A percentile compares a stretch with the other conserved stretches of the same genome.
Evolutionary conservation across 1,284 basidiomycete species (phyloP).

Genomic region (Malassezia restricta): DNA sequence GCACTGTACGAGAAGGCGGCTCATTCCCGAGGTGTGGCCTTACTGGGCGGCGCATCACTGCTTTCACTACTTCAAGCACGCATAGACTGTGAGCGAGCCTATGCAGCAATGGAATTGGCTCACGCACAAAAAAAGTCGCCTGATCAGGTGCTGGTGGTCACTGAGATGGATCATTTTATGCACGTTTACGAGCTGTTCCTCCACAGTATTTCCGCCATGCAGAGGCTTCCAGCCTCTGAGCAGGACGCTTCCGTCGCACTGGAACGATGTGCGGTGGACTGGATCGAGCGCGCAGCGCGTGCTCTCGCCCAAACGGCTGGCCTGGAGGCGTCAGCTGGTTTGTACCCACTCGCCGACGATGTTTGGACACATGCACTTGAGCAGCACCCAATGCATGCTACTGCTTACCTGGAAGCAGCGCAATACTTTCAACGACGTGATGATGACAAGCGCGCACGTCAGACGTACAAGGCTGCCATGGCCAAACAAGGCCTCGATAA

Average conservation of each 20-base stretch:
- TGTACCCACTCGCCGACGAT: constrained; percentile 27
- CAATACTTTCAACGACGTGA: constrained; percentile 24
- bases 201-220: constrained; percentile 19
- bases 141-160: constrained; percentile 18
- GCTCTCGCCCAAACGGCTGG: constrained; percentile 13
- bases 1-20: constrained; percentile 20
- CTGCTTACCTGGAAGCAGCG: constrained; percentile 24
- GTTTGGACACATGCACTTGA: constrained; percentile 29
- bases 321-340: constrained; percentile 21
- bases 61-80: constrained; percentile 29
- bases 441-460: constrained; percentile 25
- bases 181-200: constrained; percentile 30
- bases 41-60: constrained; percentile 15
- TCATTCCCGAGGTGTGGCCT: constrained; percentile 15
- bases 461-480: constrained; percentile 23
- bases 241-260: constrained; percentile 18
- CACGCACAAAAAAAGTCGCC: constrained; percentile 11
- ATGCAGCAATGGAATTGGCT: constrained; percentile 19
- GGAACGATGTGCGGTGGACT: constrained; percentile 26
- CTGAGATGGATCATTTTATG: constrained; percentile 32
- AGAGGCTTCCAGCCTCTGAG: constrained; percentile 10
- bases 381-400: constrained; percentile 23
- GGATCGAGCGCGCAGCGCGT: constrained; percentile 27
- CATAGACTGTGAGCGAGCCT: constrained; percentile 37
- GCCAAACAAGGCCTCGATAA: constrained; percentile 16